Conservation (phyloP, 805 yeast genomes). For the Saccharomyces cerevisiae region DNA sequence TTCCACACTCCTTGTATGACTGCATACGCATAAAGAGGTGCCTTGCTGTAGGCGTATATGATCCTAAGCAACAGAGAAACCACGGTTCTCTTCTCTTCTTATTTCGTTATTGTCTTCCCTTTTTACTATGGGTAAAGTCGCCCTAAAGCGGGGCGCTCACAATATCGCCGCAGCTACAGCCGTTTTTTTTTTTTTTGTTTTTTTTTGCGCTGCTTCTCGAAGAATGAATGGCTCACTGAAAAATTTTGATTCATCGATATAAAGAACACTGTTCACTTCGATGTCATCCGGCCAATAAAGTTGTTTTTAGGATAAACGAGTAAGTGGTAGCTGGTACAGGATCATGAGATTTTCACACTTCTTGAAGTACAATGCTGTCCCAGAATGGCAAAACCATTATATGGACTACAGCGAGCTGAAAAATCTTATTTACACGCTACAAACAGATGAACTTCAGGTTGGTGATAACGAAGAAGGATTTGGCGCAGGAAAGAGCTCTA, state of each 20-base stretch:
- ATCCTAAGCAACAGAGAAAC: background rate
- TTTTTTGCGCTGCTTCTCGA: background rate
- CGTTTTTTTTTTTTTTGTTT: background rate
- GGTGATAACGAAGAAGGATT: conserved; percentile 3
- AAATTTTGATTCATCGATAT: background rate
- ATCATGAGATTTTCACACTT: conserved; percentile 60
- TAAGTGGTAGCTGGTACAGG: background rate
- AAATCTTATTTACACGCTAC: conserved; percentile 45
- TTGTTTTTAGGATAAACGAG: background rate
- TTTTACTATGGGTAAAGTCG: background rate
- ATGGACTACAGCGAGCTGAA: conserved; percentile 55
- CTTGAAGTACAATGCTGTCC: conserved; percentile 55
- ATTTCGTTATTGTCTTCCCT: background rate
- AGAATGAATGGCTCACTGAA: background rate
- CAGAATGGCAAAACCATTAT: conserved; percentile 79
- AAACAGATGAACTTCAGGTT: conserved; percentile 27
- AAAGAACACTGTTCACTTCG: background rate
- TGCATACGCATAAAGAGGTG: background rate
- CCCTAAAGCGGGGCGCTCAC: background rate
- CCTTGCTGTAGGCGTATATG: background rate
- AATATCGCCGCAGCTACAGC: background rate
- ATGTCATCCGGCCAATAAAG: background rate
- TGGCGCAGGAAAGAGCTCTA: background rate
- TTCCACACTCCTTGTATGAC: background rate
- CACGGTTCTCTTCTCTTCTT: background rate